Evolutionary conservation across 208 protist genomes (phyloP).

Genomic region (Balamuthia mandrillaris): DNA sequence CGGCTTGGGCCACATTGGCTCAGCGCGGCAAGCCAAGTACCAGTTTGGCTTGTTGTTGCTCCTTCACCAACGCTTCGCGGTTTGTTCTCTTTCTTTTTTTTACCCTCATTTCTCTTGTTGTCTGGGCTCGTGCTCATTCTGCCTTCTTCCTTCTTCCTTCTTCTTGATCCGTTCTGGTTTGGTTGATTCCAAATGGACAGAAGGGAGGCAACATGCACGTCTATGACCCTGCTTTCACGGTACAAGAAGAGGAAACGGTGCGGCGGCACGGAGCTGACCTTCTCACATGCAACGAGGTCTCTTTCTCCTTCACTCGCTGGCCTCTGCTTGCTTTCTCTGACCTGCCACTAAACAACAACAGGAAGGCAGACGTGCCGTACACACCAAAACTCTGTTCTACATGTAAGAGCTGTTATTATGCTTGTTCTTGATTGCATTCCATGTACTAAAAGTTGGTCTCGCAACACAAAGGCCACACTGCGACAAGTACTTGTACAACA

Average conservation of each 20-base stretch:
- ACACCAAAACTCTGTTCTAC: neutral
- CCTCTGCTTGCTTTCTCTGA: neutral
- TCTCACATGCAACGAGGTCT: neutral
- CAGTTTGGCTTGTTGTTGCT: constrained; percentile 5
- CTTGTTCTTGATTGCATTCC: too few relatives aligned
- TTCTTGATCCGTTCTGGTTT: too few relatives aligned
- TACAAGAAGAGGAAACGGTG: neutral
- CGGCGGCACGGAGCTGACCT: neutral
- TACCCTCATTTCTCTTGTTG: neutral
- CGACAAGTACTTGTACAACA: constrained; percentile 22
- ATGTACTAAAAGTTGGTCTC: too few relatives aligned
- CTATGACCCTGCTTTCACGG: neutral
- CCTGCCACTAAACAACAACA: neutral
- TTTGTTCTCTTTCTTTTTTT: neutral
- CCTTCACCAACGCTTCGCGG: neutral
- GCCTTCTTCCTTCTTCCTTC: too few relatives aligned
- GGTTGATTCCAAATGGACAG: too few relatives aligned
- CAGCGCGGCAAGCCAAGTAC: neutral
- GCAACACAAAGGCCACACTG: too few relatives aligned
- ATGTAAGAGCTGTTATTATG: too few relatives aligned
- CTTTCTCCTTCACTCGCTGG: neutral
- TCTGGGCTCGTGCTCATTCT: neutral
- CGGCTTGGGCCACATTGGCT: neutral
- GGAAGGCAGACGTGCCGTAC: neutral
- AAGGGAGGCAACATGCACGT: neutral